A percentile compares a stretch with the other conserved stretches of the same genome.
Evolutionary conservation across 2,329 filamentous ascomycete genomes (phyloP).

Genomic region (Microsporum canis): DNA sequence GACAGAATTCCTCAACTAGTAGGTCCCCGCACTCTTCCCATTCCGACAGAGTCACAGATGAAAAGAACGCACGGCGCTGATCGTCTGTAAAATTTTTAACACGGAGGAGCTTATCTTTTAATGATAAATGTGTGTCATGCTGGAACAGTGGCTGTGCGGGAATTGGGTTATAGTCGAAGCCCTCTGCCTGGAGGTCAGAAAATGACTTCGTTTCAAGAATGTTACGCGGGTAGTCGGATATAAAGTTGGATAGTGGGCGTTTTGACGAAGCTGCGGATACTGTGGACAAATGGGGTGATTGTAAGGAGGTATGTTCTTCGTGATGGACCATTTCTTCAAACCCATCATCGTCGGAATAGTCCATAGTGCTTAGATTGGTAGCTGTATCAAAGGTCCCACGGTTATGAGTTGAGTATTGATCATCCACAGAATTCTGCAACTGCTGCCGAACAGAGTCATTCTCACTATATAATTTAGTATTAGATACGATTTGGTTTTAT

Average conservation of each 20-base stretch:
- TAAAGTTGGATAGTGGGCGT: slow-evolving; percentile 22
- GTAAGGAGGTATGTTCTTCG: slow-evolving; percentile 1
- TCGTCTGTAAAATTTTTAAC: slow-evolving; percentile 27
- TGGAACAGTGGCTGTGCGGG: slow-evolving; percentile 17
- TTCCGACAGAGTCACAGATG: slow-evolving; percentile 41
- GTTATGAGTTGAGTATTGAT: neutral
- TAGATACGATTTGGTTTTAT: neutral
- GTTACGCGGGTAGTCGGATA: slow-evolving; percentile 39
- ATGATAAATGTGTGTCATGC: slow-evolving; percentile 17
- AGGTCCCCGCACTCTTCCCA: slow-evolving; percentile 54
- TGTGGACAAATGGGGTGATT: slow-evolving; percentile 19
- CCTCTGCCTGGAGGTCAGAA: slow-evolving; percentile 38
- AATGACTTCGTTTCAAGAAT: slow-evolving; percentile 38
- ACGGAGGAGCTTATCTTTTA: slow-evolving; percentile 29
- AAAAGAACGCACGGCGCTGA: slow-evolving; percentile 42
- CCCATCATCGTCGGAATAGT: slow-evolving; percentile 10
- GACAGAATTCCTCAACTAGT: slow-evolving; percentile 45
- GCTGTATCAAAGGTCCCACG: slow-evolving; percentile 14
- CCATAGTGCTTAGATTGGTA: slow-evolving; percentile 15
- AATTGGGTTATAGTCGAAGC: slow-evolving; percentile 37
- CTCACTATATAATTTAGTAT: neutral
- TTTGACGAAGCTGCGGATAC: slow-evolving; percentile 20
- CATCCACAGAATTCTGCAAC: neutral
- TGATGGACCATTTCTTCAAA: slow-evolving; percentile 4
- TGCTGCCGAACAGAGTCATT: neutral